These are phyloP conservation scores for Cryptococcus amylolentus DNA, from an alignment of 1,284 basidiomycete genomes.

Conservation along the genomic window DNA sequence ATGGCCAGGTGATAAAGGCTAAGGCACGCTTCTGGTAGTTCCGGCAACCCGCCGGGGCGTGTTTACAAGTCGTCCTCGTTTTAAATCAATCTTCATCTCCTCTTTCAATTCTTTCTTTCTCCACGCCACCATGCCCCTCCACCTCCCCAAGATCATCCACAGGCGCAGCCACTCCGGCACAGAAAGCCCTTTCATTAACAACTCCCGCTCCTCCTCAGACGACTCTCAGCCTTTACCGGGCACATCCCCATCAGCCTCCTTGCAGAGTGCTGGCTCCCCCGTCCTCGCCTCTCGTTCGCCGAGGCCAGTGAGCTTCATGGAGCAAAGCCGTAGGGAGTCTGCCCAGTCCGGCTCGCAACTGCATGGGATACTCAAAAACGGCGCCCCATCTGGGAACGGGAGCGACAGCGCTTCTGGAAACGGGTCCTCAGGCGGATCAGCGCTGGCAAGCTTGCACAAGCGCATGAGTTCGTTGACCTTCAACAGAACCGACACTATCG, in stretches of 20 bases:
- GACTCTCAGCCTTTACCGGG: background rate
- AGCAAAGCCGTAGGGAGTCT: background rate
- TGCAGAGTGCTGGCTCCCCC: background rate
- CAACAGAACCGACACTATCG: conserved; percentile 29
- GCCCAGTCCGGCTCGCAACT: background rate
- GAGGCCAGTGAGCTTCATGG: background rate
- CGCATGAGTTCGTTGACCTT: conserved; percentile 20
- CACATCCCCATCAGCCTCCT: background rate
- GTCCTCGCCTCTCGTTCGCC: background rate
- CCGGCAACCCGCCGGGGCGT: too few species aligned
- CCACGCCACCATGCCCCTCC: background rate
- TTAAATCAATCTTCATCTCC: background rate
- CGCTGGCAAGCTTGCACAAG: conserved; percentile 12
- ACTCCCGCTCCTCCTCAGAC: background rate
- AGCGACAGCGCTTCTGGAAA: conserved; percentile 3
- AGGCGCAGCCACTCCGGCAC: background rate
- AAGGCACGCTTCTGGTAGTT: too few species aligned
- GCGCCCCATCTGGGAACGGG: conserved; percentile 3
- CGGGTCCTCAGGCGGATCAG: background rate
- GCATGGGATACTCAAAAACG: conserved; percentile 1
- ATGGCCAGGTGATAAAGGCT: too few species aligned
- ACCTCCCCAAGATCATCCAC: background rate
- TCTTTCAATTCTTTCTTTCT: background rate
- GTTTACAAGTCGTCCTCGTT: background rate
- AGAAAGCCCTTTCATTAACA: background rate